Conservation (phyloP, 305 asterid species). For the Rubia tinctorum region DNA sequence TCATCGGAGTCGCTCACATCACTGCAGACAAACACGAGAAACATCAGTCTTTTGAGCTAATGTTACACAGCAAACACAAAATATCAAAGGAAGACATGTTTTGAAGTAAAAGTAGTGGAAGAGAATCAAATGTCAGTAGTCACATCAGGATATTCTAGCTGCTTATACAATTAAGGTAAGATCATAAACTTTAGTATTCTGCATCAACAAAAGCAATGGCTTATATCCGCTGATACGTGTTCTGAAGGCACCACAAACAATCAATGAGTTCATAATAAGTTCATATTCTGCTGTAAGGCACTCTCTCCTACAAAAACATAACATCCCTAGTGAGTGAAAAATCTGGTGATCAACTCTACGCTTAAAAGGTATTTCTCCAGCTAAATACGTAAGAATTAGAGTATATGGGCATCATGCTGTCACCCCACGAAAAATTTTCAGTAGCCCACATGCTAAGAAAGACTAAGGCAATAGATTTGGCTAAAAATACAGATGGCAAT, state of each 20-base stretch:
- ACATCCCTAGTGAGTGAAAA: not conserved
- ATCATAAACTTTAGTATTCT: too few species aligned
- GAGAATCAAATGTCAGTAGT: not conserved
- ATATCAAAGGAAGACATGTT: not conserved
- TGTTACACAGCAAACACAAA: not conserved
- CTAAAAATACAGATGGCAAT: not conserved
- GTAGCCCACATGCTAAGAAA: conserved; percentile 5
- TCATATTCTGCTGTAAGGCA: conserved; percentile 10
- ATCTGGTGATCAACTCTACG: not conserved
- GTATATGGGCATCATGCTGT: not conserved
- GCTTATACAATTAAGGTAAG: not conserved
- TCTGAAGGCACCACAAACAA: not conserved
- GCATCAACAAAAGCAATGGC: not conserved
- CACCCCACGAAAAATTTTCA: not conserved
- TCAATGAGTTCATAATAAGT: not conserved
- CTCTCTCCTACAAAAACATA: not conserved
- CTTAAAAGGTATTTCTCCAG: conserved; percentile 1
- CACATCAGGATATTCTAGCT: conserved; percentile 1
- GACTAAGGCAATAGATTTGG: not conserved
- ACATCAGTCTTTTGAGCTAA: not conserved
- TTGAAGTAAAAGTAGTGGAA: not conserved
- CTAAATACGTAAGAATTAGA: not conserved
- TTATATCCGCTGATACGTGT: not conserved
- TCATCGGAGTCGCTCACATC: conserved; percentile 70
- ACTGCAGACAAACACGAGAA: conserved; percentile 36